Evolutionary conservation across 1,139 yeast species (phyloP).

Genomic region (Suhomyces anneliseae): DNA sequence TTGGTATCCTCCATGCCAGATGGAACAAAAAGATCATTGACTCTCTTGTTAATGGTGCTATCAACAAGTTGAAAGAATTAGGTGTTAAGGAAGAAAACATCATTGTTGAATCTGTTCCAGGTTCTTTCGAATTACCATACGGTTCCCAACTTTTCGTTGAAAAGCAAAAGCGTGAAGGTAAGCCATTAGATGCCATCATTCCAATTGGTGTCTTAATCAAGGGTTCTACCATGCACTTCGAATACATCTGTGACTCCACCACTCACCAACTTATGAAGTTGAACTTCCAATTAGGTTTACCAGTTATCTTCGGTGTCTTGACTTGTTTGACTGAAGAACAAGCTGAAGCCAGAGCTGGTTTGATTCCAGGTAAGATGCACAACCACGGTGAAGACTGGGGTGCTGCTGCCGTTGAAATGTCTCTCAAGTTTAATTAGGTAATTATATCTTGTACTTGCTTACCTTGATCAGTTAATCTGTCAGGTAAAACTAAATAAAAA

Average conservation of each 20-base stretch:
- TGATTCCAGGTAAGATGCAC: slow-evolving; percentile 71
- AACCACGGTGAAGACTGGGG: slow-evolving; percentile 99
- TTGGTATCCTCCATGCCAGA: slow-evolving; percentile 92
- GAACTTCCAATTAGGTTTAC: slow-evolving; percentile 68
- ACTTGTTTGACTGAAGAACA: slow-evolving; percentile 94
- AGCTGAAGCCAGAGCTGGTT: slow-evolving; percentile 92
- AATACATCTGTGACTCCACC: slow-evolving; percentile 89
- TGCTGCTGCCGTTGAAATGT: slow-evolving; percentile 98
- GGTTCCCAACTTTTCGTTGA: slow-evolving; percentile 62
- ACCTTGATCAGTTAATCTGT: neutral
- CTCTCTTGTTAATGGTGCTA: slow-evolving; percentile 78
- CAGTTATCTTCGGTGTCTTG: slow-evolving; percentile 89
- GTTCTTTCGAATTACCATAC: slow-evolving; percentile 88
- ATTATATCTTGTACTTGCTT: neutral
- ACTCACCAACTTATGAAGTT: slow-evolving; percentile 83
- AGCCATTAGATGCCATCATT: slow-evolving; percentile 78
- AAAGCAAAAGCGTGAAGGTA: slow-evolving; percentile 43
- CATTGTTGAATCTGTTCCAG: slow-evolving; percentile 83
- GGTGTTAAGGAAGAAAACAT: slow-evolving; percentile 81
- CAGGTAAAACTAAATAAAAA: neutral
- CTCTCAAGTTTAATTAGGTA: slow-evolving; percentile 42
- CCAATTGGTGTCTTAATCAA: slow-evolving; percentile 94
- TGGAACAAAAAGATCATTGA: slow-evolving; percentile 84
- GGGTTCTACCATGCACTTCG: slow-evolving; percentile 98
- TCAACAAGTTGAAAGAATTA: slow-evolving; percentile 53